These are phyloP conservation scores for Pestalotiopsis sp. DNA, from an alignment of 2,329 filamentous ascomycete species.

Conservation along the genomic window DNA sequence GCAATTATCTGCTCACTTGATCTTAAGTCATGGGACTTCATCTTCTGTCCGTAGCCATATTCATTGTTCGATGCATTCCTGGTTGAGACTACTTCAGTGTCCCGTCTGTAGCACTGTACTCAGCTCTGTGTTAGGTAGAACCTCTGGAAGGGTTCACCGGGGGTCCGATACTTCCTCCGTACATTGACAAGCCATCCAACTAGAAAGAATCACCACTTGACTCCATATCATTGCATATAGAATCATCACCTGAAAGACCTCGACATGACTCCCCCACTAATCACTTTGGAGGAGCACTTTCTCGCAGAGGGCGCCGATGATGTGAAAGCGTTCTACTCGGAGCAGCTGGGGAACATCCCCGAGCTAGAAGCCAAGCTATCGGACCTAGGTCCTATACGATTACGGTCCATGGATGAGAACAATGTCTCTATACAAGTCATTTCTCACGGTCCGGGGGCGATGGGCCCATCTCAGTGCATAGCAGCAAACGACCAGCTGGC, in stretches of 20 bases:
- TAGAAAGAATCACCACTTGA: not conserved
- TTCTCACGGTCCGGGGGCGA: conserved; percentile 26
- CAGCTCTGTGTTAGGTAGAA: not conserved
- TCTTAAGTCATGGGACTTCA: no score
- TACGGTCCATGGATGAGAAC: conserved; percentile 24
- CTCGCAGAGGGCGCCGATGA: conserved; percentile 17
- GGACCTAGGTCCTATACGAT: conserved; percentile 18
- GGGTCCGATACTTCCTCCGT: not conserved
- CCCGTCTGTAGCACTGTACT: not conserved
- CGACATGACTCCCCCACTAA: conserved; percentile 19
- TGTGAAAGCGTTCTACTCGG: conserved; percentile 14
- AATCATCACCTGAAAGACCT: not conserved
- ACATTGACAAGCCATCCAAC: not conserved
- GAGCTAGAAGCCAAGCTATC: conserved; percentile 16
- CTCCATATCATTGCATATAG: not conserved
- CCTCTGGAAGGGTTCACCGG: not conserved
- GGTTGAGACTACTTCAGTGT: not conserved
- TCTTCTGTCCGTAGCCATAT: no score
- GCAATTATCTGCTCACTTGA: no score
- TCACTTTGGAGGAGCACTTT: conserved; percentile 24
- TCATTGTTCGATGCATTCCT: not conserved
- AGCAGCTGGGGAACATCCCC: conserved; percentile 15
- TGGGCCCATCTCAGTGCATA: conserved; percentile 18
- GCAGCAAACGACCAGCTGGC: conserved; percentile 28
- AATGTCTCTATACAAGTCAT: conserved; percentile 28